phyloP scores from a whole-genome alignment of 441 rosid genomes.

The Flueggea neowawraea region DNA sequence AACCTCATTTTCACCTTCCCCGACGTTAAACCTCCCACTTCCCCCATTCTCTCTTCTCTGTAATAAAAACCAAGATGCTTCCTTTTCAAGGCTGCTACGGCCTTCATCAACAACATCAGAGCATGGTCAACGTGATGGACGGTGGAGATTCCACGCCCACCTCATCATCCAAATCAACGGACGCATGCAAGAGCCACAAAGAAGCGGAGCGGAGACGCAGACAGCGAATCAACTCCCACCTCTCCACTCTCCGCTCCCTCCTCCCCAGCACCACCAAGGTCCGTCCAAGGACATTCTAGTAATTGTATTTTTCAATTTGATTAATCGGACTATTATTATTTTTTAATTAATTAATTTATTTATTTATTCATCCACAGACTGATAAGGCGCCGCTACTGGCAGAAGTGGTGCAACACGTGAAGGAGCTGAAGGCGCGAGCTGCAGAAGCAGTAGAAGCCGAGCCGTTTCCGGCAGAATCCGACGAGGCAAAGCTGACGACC shows the following conservation, averaged over 20 bases:
- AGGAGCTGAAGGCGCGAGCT: slow-evolving; percentile 48
- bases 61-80: slow-evolving; percentile 17
- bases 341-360: too few relatives aligned
- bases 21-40: too few relatives aligned
- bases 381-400: slow-evolving; percentile 92
- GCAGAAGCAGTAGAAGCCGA: slow-evolving; percentile 24
- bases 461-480: slow-evolving; percentile 40
- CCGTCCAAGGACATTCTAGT: background rate
- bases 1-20: background rate
- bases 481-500: slow-evolving; percentile 33
- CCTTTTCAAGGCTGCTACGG: slow-evolving; percentile 17
- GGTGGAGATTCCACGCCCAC: slow-evolving; percentile 17
- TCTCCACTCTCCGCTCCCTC: slow-evolving; percentile 56
- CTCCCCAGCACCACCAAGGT: slow-evolving; percentile 49
- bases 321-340: too few relatives aligned
- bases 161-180: slow-evolving; percentile 13
- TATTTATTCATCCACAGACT: slow-evolving; percentile 31
- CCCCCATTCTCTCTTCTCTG: background rate
- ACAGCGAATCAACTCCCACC: slow-evolving; percentile 57
- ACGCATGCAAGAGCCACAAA: slow-evolving; percentile 44
- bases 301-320: background rate
- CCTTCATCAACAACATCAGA: slow-evolving; percentile 6
- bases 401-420: slow-evolving; percentile 75
- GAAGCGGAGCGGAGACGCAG: slow-evolving; percentile 65
- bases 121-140: slow-evolving; percentile 18